These are phyloP conservation scores for Lactarius sanguifluus DNA, from an alignment of 768 basidiomycete species.

Conservation along the genomic window DNA sequence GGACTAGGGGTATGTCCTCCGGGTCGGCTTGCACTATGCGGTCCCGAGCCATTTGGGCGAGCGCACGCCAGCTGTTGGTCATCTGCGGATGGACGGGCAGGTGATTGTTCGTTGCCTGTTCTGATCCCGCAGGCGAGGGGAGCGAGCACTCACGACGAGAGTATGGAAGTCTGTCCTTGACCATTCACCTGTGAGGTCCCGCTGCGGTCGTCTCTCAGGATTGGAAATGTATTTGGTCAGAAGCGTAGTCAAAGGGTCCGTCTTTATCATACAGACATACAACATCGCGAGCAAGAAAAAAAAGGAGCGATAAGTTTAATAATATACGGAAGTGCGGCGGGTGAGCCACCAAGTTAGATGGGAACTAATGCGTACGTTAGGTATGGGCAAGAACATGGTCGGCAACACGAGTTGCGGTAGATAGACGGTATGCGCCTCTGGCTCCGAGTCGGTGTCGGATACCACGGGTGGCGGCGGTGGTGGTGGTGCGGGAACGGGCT, in stretches of 20 bases:
- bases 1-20: conserved; percentile 59
- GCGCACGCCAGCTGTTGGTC: conserved; percentile 84
- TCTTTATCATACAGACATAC: conserved; percentile 45
- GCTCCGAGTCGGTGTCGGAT: conserved; percentile 45
- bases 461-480: conserved; percentile 3
- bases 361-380: conserved; percentile 74
- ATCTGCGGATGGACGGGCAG: conserved; percentile 65
- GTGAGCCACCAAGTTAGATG: conserved; percentile 63
- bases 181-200: conserved; percentile 78
- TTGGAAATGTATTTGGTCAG: conserved; percentile 82
- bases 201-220: conserved; percentile 67
- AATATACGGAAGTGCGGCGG: conserved; percentile 41
- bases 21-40: conserved; percentile 69
- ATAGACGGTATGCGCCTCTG: conserved; percentile 56
- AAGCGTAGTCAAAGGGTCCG: conserved; percentile 78
- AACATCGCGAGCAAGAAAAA: conserved; percentile 17
- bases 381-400: conserved; percentile 85
- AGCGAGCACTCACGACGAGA: conserved; percentile 63
- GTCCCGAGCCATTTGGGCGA: conserved; percentile 84
- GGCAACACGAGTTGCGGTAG: conserved; percentile 68
- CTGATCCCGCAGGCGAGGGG: neutral
- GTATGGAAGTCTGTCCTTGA: conserved; percentile 69
- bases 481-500: conserved; percentile 48
- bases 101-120: conserved; percentile 7
- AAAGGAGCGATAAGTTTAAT: conserved; percentile 32